phyloP scores from a whole-genome alignment of 1,284 basidiomycete genomes.

The Rhodotorula sp. region DNA sequence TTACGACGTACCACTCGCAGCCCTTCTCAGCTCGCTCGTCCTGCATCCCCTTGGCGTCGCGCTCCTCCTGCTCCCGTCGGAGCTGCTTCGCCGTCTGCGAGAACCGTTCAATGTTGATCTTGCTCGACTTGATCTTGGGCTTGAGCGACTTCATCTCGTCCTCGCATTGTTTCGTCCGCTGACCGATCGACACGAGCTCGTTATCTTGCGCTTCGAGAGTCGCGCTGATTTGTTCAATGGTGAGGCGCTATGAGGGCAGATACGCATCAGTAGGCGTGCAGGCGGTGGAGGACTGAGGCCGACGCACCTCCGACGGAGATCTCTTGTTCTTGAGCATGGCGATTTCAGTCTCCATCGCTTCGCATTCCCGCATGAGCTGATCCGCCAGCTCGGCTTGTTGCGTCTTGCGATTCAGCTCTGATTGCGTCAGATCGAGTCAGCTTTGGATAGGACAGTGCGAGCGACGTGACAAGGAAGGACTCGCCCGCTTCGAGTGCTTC shows the following conservation, averaged over 20 bases:
- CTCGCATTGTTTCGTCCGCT: constrained; percentile 20
- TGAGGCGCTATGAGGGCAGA: constrained; percentile 33
- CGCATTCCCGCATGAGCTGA: constrained; percentile 27
- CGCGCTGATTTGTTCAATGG: constrained; percentile 36
- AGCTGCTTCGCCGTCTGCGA: constrained; percentile 34
- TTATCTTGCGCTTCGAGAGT: constrained; percentile 37
- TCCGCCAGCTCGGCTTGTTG: constrained; percentile 23
- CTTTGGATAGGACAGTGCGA: too few species aligned
- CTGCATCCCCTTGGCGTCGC: constrained; percentile 38
- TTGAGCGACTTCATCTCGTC: constrained; percentile 22
- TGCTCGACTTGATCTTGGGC: constrained; percentile 37
- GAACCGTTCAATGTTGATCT: constrained; percentile 34
- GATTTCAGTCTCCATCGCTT: constrained; percentile 40
- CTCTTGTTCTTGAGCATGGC: constrained; percentile 42
- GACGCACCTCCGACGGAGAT: constrained; percentile 26
- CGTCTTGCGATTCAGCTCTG: constrained; percentile 6
- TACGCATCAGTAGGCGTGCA: too few species aligned
- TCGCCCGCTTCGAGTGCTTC: constrained; percentile 25
- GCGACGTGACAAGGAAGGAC: background rate
- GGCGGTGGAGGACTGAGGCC: too few species aligned
- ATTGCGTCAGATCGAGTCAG: background rate
- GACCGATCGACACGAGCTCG: constrained; percentile 21
- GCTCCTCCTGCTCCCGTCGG: constrained; percentile 33
- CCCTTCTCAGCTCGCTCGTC: constrained; percentile 42
- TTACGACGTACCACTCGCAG: constrained; percentile 39